Evolutionary conservation across 2,329 filamentous ascomycete genomes (phyloP).

Genomic region (Exophiala alcalophila): DNA sequence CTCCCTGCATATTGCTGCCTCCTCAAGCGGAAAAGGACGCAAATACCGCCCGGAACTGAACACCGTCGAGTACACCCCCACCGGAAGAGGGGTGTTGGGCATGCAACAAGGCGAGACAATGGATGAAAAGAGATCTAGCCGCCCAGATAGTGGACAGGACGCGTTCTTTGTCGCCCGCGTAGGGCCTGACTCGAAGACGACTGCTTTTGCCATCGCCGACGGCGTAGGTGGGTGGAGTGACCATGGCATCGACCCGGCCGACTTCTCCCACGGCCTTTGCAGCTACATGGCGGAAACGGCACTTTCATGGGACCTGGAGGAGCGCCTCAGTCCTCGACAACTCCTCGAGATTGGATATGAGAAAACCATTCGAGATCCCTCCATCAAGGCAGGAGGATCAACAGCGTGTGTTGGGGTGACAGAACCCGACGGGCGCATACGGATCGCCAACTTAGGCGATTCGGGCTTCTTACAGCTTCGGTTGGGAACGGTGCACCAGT

Average conservation of each 20-base stretch:
- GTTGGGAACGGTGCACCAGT: conserved; percentile 77
- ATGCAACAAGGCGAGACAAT: conserved; percentile 36
- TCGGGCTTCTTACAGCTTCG: conserved; percentile 88
- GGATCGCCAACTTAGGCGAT: conserved; percentile 92
- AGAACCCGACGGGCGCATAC: conserved; percentile 67
- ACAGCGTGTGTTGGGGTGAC: conserved; percentile 87
- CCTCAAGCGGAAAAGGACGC: conserved; percentile 70
- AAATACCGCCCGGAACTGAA: conserved; percentile 66
- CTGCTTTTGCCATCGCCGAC: conserved; percentile 87
- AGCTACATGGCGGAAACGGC: conserved; percentile 84
- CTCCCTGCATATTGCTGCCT: conserved; percentile 69
- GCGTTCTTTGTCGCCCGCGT: conserved; percentile 88
- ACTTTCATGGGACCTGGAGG: conserved; percentile 50
- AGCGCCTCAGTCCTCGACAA: conserved; percentile 56
- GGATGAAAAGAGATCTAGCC: conserved; percentile 60
- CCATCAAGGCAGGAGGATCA: conserved; percentile 78
- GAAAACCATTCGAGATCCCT: conserved; percentile 68
- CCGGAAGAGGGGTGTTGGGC: conserved; percentile 37
- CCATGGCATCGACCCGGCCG: conserved; percentile 86
- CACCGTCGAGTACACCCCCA: conserved; percentile 68
- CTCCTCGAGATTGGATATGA: conserved; percentile 85
- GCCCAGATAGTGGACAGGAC: conserved; percentile 85
- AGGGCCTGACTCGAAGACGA: conserved; percentile 65
- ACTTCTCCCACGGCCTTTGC: conserved; percentile 92
- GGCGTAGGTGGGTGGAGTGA: conserved; percentile 95